Evolutionary conservation across 2,329 filamentous ascomycete species (phyloP).

Genomic region (Zymoseptoria crescenta): DNA sequence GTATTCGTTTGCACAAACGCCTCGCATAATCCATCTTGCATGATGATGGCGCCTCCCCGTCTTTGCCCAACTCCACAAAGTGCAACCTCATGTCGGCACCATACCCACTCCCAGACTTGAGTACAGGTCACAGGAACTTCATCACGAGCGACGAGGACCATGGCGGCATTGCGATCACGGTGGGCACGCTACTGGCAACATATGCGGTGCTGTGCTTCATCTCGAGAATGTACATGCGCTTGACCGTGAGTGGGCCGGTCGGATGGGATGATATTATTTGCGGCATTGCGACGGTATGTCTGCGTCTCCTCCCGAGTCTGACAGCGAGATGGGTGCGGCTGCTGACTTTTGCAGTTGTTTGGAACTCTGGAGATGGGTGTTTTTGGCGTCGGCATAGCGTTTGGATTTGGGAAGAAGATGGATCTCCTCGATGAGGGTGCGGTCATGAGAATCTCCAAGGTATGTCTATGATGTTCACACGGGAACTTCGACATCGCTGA

Average conservation of each 20-base stretch:
- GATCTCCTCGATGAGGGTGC: constrained; percentile 10
- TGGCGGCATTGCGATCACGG: constrained; percentile 19
- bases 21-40: too few species aligned
- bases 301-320: too few species aligned
- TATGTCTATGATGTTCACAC: neutral
- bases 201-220: constrained; percentile 20
- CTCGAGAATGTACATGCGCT: constrained; percentile 19
- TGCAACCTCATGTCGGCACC: constrained; percentile 10
- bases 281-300: constrained; percentile 16
- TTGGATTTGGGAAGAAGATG: constrained; percentile 18
- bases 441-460: constrained; percentile 13
- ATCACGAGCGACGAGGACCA: constrained; percentile 19
- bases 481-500: neutral
- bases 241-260: constrained; percentile 18
- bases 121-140: constrained; percentile 18
- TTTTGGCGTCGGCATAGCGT: constrained; percentile 15
- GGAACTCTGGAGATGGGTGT: constrained; percentile 17
- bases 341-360: constrained; percentile 9
- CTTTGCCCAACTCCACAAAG: too few species aligned
- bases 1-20: constrained; percentile 3
- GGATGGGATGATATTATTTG: constrained; percentile 19
- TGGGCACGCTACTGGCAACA: constrained; percentile 20
- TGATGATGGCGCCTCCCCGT: too few species aligned
- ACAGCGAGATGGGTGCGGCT: neutral
- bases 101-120: constrained; percentile 13